phyloP scores from a whole-genome alignment of 805 yeast genomes.

The Candida berthetii region DNA sequence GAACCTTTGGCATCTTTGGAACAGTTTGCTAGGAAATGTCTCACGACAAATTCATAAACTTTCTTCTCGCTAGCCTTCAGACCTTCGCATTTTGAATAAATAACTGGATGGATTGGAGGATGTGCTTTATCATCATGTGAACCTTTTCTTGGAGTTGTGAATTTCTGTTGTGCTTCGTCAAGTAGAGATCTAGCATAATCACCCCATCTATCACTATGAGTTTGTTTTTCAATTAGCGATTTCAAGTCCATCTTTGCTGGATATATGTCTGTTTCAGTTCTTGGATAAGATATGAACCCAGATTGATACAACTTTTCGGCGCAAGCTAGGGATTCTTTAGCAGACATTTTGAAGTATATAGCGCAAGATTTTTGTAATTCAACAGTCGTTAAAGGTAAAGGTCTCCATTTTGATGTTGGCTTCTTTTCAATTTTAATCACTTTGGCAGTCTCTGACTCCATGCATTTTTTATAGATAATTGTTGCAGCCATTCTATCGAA shows the following conservation, averaged over 20 bases:
- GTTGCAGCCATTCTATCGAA: slow-evolving; percentile 68
- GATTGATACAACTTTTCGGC: slow-evolving; percentile 85
- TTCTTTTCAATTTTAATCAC: slow-evolving; percentile 45
- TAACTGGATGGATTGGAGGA: slow-evolving; percentile 95
- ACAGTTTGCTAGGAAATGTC: slow-evolving; percentile 88
- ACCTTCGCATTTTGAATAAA: slow-evolving; percentile 28
- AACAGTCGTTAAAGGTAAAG: slow-evolving; percentile 91
- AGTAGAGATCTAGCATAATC: slow-evolving; percentile 47
- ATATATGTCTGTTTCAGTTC: slow-evolving; percentile 93
- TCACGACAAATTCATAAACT: slow-evolving; percentile 80
- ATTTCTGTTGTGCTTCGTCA: slow-evolving; percentile 30
- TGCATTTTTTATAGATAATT: slow-evolving; percentile 62
- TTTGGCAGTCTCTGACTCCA: slow-evolving; percentile 41
- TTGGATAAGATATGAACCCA: slow-evolving; percentile 90
- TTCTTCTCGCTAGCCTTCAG: slow-evolving; percentile 44
- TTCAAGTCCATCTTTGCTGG: slow-evolving; percentile 72
- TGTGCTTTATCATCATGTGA: slow-evolving; percentile 90
- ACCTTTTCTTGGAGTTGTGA: slow-evolving; percentile 72
- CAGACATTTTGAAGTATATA: slow-evolving; percentile 62
- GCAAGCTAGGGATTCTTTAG: slow-evolving; percentile 65
- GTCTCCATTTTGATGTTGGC: slow-evolving; percentile 74
- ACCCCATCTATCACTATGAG: slow-evolving; percentile 60
- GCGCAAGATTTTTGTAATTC: slow-evolving; percentile 88
- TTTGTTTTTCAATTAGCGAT: slow-evolving; percentile 55
- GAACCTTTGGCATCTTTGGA: slow-evolving; percentile 86